phyloP scores from a whole-genome alignment of 2,329 filamentous ascomycete genomes.

The Verruconis gallopava region DNA sequence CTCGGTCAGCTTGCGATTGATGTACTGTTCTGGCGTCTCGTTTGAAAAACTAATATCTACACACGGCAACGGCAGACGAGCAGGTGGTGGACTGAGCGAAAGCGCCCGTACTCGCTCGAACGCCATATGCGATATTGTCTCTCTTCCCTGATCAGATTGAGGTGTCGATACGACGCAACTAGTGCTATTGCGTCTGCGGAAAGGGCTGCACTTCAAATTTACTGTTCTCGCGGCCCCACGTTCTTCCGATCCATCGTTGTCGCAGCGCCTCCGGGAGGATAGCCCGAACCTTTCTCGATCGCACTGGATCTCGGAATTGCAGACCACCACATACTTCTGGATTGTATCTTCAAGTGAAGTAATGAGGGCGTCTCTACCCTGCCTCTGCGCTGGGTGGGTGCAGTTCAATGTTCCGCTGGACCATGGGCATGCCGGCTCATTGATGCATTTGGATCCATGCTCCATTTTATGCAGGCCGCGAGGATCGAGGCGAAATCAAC shows the following conservation, averaged over 20 bases:
- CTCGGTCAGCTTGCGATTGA: constrained; percentile 4
- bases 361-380: background rate
- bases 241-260: too few relatives aligned
- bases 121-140: constrained; percentile 1
- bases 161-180: background rate
- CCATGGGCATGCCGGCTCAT: background rate
- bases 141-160: background rate
- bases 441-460: background rate
- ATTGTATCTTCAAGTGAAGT: too few relatives aligned
- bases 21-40: constrained; percentile 2
- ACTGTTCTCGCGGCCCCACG: too few relatives aligned
- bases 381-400: background rate
- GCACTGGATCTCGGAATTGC: too few relatives aligned
- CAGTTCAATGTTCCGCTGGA: background rate
- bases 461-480: background rate
- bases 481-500: too few relatives aligned
- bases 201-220: background rate
- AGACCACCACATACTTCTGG: too few relatives aligned
- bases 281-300: too few relatives aligned
- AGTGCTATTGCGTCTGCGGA: background rate
- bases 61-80: background rate
- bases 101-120: constrained; percentile 4
- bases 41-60: background rate
- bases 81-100: background rate
- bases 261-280: too few relatives aligned